A percentile compares a stretch with the other conserved stretches of the same genome.
Evolutionary conservation across 176 grass and related monocot genomes (phyloP).

Genomic region (Canna indica): DNA sequence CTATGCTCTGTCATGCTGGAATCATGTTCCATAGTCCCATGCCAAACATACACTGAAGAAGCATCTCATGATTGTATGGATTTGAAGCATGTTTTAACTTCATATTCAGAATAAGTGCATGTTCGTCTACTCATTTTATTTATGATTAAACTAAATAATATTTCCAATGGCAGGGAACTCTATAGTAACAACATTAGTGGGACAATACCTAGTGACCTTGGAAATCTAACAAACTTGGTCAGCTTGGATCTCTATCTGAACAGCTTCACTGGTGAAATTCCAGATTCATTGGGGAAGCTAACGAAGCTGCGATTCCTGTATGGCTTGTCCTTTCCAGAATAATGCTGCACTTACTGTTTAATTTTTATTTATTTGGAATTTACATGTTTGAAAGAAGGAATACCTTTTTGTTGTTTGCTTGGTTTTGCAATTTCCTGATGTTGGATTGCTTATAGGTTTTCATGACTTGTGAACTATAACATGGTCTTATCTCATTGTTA

Average conservation of each 20-base stretch:
- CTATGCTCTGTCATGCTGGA: background rate
- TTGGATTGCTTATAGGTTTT: too few species aligned
- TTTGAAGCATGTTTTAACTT: background rate
- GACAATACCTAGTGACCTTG: slow-evolving; percentile 4
- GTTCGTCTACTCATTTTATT: background rate
- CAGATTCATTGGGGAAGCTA: slow-evolving; percentile 12
- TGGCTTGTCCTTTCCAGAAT: background rate
- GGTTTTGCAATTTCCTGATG: background rate
- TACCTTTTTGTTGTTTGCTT: background rate
- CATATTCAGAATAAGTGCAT: too few species aligned
- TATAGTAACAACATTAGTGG: slow-evolving; percentile 12
- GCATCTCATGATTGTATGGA: too few species aligned
- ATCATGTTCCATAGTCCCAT: background rate
- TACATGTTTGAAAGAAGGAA: background rate
- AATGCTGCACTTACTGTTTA: background rate
- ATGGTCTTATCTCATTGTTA: too few species aligned
- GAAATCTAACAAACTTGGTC: slow-evolving; percentile 10
- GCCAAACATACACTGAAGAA: background rate
- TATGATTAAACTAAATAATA: background rate
- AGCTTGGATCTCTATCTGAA: slow-evolving; percentile 7
- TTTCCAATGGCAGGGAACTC: slow-evolving; percentile 7
- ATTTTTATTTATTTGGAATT: background rate
- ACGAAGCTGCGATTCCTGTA: slow-evolving; percentile 9
- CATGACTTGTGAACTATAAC: too few species aligned
- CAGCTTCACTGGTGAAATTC: slow-evolving; percentile 11